Evolutionary conservation across 371 early-diverging fungal species (phyloP), one percentile per base, ranked within the genome.

Genomic region (Coemansia sp.): DNA sequence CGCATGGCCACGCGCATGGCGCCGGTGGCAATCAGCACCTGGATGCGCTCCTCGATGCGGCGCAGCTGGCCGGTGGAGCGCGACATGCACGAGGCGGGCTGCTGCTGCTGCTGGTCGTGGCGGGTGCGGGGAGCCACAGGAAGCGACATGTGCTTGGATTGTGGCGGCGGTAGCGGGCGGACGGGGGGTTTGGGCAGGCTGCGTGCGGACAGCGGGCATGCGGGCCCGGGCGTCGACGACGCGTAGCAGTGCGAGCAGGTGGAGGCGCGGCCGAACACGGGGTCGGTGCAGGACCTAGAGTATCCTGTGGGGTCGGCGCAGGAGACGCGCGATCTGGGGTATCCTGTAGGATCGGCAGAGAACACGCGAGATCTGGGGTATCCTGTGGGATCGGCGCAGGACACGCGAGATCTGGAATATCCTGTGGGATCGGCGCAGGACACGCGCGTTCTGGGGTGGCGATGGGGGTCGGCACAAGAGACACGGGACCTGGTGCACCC

Each of bases 41-140:
- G 67, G 8, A 72, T 64, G 4, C 72, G 67, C 5, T 62, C 51
- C 54, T 72, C 72, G 49, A 72, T 67, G 43, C 72, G 63, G 40
- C 60, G 67, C 14, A 72, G 67, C 50, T 71, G 72, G 16, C 72
- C 63, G n/a, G 36, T 34, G 8, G 52, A 52, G 6, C 52, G 52
- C 8, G 12, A 12, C n/a, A 5, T 37, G 37, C 9, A 7, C 3
- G 43, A 6, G 16, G 11, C n/a, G n/a, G n/a, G 43, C 43, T 12
- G 43, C 43, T 9, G 24, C 24, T 24, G 24, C 24, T 24, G 24
- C 1, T 37, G 37, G 37, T 37, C 8, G 46, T n/a, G 5, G 16
- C 16, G 46, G n/a, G 14, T 18, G 46, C 18, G 24, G 8, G 16
- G 46, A 44, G 46, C 8, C 8, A 18, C 46, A 18, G 46, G 6